phyloP scores from a whole-genome alignment of 2,329 filamentous ascomycete genomes.

The Botrytis sinoallii region DNA sequence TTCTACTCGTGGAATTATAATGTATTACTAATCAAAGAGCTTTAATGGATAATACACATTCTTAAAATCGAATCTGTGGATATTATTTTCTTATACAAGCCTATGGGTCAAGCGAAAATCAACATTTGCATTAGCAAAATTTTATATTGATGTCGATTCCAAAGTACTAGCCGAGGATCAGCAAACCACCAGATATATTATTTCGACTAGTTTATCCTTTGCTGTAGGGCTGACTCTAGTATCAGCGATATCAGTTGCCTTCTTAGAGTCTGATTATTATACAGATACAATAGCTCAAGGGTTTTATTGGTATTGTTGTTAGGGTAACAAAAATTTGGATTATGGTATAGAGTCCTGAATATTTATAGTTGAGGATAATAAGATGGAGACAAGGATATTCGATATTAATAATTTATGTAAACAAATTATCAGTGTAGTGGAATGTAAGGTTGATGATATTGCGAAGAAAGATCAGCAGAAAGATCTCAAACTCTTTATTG shows the following conservation, averaged over 20 bases:
- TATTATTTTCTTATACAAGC: slow-evolving; percentile 3
- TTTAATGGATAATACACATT: slow-evolving; percentile 1
- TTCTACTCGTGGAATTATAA: background rate
- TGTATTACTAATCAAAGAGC: background rate
- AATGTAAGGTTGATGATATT: background rate
- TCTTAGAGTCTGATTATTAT: slow-evolving; percentile 2
- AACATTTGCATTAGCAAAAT: background rate
- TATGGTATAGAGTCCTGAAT: slow-evolving; percentile 7
- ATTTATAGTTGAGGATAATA: background rate
- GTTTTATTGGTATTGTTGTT: slow-evolving; percentile 1
- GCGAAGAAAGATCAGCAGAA: background rate
- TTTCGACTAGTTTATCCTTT: slow-evolving; percentile 10
- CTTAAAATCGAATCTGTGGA: background rate
- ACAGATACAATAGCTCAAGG: slow-evolving; percentile 6
- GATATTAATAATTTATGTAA: background rate
- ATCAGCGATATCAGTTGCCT: background rate
- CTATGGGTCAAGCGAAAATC: background rate
- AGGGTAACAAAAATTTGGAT: slow-evolving; percentile 9
- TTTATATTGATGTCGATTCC: background rate
- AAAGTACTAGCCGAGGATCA: background rate
- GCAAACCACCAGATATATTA: slow-evolving; percentile 4
- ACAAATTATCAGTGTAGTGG: background rate
- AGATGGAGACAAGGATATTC: background rate
- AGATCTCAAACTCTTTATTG: background rate
- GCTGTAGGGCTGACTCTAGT: slow-evolving; percentile 6